These are phyloP conservation scores for Picea mariana DNA, from an alignment of 83 land plant genomes.

Conservation along the genomic window DNA sequence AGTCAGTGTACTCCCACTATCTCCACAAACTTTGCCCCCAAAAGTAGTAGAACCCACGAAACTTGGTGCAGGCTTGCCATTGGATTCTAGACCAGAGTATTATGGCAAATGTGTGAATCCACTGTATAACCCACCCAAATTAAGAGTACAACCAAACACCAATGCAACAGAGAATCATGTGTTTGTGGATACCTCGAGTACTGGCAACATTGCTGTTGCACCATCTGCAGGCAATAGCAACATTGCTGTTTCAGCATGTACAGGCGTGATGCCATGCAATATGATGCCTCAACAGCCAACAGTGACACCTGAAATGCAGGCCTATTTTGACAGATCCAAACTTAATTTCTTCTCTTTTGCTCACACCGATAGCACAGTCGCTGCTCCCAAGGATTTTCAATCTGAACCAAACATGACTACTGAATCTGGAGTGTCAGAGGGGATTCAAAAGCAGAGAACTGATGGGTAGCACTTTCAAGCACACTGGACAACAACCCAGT, in stretches of 20 bases:
- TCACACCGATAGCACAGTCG: not conserved
- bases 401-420: not conserved
- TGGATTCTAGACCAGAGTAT: not conserved
- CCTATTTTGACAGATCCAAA: slow-evolving; percentile 5
- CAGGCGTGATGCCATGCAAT: not conserved
- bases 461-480: slow-evolving; percentile 3
- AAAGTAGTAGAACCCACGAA: not conserved
- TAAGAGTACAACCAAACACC: not conserved
- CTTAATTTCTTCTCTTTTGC: not conserved
- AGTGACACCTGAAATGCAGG: not conserved
- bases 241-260: not conserved
- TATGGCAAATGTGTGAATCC: not conserved
- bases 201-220: not conserved
- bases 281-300: slow-evolving; percentile 1
- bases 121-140: not conserved
- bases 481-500: too few relatives aligned
- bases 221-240: not conserved
- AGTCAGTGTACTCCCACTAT: not conserved
- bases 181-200: not conserved
- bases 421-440: not conserved
- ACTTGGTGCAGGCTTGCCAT: not conserved
- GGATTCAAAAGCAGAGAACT: slow-evolving; percentile 2
- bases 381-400: not conserved
- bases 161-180: not conserved
- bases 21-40: not conserved